phyloP scores from a whole-genome alignment of 306 rosid species.

The Dalbergia cochinchinensis region DNA sequence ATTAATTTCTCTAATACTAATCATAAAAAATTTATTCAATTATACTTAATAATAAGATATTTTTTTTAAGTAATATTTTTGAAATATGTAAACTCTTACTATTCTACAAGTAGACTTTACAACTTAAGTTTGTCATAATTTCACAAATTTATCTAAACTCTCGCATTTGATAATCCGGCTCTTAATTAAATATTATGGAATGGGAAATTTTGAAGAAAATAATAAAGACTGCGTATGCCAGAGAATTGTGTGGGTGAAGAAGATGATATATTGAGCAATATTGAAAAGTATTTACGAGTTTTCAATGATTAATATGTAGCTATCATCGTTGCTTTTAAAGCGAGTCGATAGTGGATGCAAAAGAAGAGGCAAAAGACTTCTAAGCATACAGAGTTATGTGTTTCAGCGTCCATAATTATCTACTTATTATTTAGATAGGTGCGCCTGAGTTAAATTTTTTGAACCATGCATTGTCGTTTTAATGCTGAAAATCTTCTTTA shows the following conservation, averaged over 20 bases:
- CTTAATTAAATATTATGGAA: too few relatives aligned
- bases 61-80: too few relatives aligned
- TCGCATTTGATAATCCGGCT: too few relatives aligned
- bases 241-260: not conserved
- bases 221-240: not conserved
- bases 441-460: constrained; percentile 10
- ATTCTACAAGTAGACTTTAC: too few relatives aligned
- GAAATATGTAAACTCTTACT: too few relatives aligned
- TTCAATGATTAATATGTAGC: not conserved
- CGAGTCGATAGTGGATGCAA: constrained; percentile 22
- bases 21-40: too few relatives aligned
- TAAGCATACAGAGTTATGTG: constrained; percentile 1
- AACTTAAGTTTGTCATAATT: too few relatives aligned
- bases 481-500: constrained; percentile 52
- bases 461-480: constrained; percentile 29
- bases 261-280: not conserved
- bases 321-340: constrained; percentile 25
- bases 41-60: too few relatives aligned
- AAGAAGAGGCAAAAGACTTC: constrained; percentile 10
- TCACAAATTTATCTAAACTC: too few relatives aligned
- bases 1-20: too few relatives aligned
- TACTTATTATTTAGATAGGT: constrained; percentile 37
- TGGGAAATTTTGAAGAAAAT: not conserved
- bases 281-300: constrained; percentile 25
- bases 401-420: constrained; percentile 16